phyloP scores from a whole-genome alignment of 768 basidiomycete species.

The Psilocybe tampanensis region DNA sequence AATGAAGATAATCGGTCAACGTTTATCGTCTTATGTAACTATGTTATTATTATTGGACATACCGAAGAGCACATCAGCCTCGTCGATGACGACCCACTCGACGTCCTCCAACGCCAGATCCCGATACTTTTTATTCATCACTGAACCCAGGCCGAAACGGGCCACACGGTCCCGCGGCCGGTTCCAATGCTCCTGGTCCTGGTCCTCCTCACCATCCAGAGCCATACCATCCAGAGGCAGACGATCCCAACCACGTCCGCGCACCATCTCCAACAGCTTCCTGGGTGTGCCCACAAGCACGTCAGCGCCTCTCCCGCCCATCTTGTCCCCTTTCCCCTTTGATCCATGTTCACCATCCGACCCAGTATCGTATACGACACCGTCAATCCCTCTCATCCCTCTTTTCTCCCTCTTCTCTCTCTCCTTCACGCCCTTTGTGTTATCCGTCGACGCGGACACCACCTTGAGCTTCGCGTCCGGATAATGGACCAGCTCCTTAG shows the following conservation, averaged over 20 bases:
- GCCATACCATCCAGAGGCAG: slow-evolving; percentile 27
- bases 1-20: neutral
- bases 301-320: slow-evolving; percentile 35
- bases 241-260: slow-evolving; percentile 48
- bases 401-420: slow-evolving; percentile 15
- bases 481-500: slow-evolving; percentile 71
- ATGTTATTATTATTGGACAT: too few relatives aligned
- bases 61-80: slow-evolving; percentile 92
- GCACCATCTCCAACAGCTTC: slow-evolving; percentile 62
- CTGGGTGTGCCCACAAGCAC: slow-evolving; percentile 65
- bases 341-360: neutral
- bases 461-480: slow-evolving; percentile 7
- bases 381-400: slow-evolving; percentile 13
- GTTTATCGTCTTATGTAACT: too few relatives aligned
- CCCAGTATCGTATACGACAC: slow-evolving; percentile 5
- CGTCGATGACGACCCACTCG: slow-evolving; percentile 91
- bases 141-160: neutral
- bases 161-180: neutral
- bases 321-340: neutral
- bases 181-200: neutral
- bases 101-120: slow-evolving; percentile 35
- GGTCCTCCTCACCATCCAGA: neutral
- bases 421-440: slow-evolving; percentile 21
- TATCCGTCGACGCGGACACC: slow-evolving; percentile 47
- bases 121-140: neutral